Conservation (phyloP, 306 rosid species). For the Potentilla sterilis region DNA sequence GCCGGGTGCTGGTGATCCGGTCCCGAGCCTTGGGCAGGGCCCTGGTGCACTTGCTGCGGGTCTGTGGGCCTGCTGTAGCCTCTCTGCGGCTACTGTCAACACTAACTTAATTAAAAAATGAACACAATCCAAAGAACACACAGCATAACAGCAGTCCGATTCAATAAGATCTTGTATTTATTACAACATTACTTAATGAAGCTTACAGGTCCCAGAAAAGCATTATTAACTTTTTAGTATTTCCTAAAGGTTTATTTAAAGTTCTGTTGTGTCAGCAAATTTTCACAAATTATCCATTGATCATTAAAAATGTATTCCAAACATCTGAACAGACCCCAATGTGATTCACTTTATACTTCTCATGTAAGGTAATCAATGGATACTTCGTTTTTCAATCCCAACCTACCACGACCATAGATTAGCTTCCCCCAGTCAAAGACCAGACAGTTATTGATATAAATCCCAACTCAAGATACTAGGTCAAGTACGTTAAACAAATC, state of each 20-base stretch:
- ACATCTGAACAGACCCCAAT: background rate
- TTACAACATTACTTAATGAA: background rate
- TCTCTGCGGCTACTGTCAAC: too few relatives aligned
- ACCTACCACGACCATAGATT: constrained; percentile 5
- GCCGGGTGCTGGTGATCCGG: too few relatives aligned
- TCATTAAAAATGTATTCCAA: background rate
- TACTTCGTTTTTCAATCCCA: background rate
- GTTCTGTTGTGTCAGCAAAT: background rate
- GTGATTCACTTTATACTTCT: background rate
- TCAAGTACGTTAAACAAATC: background rate
- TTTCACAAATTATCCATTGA: background rate
- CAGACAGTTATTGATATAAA: background rate
- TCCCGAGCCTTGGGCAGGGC: too few relatives aligned
- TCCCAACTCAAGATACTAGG: background rate
- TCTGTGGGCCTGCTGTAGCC: too few relatives aligned
- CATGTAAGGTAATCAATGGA: background rate
- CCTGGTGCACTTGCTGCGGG: too few relatives aligned
- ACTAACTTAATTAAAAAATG: background rate
- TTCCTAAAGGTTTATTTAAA: background rate
- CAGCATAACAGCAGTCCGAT: background rate
- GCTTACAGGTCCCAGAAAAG: background rate
- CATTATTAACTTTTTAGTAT: background rate
- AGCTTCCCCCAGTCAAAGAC: background rate
- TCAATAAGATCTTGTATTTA: background rate
- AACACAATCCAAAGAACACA: background rate